phyloP scores from a whole-genome alignment of 2,329 filamentous ascomycete species.

The Colletotrichum godetiae region DNA sequence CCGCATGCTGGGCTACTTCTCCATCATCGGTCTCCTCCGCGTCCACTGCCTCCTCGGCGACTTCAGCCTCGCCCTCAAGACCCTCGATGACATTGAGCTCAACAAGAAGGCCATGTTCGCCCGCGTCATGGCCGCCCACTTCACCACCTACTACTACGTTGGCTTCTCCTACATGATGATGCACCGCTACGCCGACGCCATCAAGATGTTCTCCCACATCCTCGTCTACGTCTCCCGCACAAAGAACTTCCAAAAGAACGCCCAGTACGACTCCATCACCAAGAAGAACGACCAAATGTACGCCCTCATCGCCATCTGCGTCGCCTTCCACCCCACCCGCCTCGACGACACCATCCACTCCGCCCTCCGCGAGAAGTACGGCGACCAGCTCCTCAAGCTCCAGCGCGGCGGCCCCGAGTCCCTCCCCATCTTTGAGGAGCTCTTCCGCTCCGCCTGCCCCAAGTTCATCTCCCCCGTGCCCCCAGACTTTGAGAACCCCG shows the following conservation, averaged over 20 bases:
- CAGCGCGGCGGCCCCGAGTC: slow-evolving; percentile 96
- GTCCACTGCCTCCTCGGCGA: slow-evolving; percentile 97
- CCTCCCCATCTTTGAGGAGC: slow-evolving; percentile 96
- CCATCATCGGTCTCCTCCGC: slow-evolving; percentile 95
- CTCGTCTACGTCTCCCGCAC: slow-evolving; percentile 98
- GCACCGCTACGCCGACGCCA: slow-evolving; percentile 98
- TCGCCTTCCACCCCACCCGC: slow-evolving; percentile 95
- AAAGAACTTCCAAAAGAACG: slow-evolving; percentile 99
- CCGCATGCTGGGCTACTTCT: slow-evolving; percentile 99
- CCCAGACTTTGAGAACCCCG: slow-evolving; percentile 97
- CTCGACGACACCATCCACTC: slow-evolving; percentile 99
- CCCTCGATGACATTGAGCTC: slow-evolving; percentile 98
- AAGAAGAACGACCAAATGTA: slow-evolving; percentile 99
- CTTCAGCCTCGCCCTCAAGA: slow-evolving; percentile 98
- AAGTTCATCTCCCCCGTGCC: slow-evolving; percentile 99
- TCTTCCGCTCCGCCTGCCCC: slow-evolving; percentile 97
- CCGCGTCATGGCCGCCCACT: slow-evolving; percentile 98
- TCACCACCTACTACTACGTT: slow-evolving; percentile 99
- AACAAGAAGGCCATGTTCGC: slow-evolving; percentile 99
- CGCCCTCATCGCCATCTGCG: slow-evolving; percentile 97
- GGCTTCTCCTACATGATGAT: slow-evolving; percentile 99
- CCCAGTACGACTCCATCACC: slow-evolving; percentile 96
- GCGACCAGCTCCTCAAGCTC: slow-evolving; percentile 96
- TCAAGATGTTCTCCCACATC: slow-evolving; percentile 99
- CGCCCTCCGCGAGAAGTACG: slow-evolving; percentile 97